A percentile compares a stretch with the other conserved stretches of the same genome.
phyloP scores from a whole-genome alignment of 139 green algal species.

The Bryopsis sp. region DNA sequence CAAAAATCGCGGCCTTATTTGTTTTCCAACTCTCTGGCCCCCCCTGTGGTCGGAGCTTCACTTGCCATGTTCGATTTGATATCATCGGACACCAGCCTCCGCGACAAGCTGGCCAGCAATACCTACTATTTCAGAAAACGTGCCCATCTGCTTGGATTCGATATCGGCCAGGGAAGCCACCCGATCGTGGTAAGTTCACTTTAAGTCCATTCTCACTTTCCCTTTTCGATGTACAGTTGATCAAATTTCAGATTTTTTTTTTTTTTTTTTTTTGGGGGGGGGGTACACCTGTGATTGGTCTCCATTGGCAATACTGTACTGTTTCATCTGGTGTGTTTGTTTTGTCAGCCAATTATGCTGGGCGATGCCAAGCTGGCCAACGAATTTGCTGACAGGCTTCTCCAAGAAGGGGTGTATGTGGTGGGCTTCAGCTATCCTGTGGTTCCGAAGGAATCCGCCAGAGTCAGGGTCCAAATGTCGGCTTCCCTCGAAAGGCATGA shows the following conservation, averaged over 20 bases:
- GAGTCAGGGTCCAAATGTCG: conserved; percentile 54
- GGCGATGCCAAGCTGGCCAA: conserved; percentile 43
- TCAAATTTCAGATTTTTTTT: conserved; percentile 11
- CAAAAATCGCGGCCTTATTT: conserved; percentile 56
- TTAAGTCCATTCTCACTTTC: conserved; percentile 17
- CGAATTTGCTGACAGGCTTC: conserved; percentile 37
- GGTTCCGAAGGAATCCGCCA: conserved; percentile 54
- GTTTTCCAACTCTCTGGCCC: conserved; percentile 59
- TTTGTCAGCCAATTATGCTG: conserved; percentile 57
- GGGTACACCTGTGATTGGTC: too few species aligned
- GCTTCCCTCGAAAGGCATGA: conserved; percentile 33
- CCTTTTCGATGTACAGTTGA: neutral
- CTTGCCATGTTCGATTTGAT: conserved; percentile 43
- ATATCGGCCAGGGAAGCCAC: conserved; percentile 33
- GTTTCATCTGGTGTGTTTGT: conserved; percentile 6
- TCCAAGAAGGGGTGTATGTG: conserved; percentile 39
- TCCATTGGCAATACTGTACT: too few species aligned
- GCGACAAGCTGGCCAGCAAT: conserved; percentile 39
- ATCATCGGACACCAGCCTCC: conserved; percentile 24
- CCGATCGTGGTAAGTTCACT: conserved; percentile 46
- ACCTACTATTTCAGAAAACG: conserved; percentile 38
- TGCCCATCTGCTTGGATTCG: conserved; percentile 43
- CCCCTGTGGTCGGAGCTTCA: conserved; percentile 37
- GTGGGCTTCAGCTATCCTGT: conserved; percentile 55
- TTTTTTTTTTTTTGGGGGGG: too few species aligned